A percentile compares a stretch with the other conserved stretches of the same genome.
Conservation (phyloP, 1,284 basidiomycete genomes). For the Fomitopsis schrenkii region DNA sequence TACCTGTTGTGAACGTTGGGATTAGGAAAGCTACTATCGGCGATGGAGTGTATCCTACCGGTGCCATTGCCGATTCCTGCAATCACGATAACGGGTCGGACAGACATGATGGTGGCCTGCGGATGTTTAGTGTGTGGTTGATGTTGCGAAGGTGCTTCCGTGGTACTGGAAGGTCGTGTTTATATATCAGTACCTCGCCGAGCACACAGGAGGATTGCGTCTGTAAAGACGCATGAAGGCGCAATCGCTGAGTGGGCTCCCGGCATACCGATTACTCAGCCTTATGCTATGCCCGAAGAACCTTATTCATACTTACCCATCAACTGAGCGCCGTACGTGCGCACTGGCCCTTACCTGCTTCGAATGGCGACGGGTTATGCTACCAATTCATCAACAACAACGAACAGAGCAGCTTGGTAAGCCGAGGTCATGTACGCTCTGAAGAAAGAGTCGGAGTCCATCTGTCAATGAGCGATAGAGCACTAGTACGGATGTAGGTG, state of each 20-base stretch:
- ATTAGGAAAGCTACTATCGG: neutral
- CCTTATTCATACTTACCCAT: neutral
- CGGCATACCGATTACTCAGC: neutral
- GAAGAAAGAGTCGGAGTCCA: neutral
- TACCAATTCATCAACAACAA: neutral
- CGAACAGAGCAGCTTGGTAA: neutral
- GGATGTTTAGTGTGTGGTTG: neutral
- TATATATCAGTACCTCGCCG: neutral
- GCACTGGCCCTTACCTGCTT: neutral
- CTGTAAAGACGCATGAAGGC: neutral
- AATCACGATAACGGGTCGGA: conserved; percentile 44
- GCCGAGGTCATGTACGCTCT: no score
- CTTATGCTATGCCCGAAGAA: neutral
- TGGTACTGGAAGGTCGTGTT: neutral
- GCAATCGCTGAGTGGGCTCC: neutral
- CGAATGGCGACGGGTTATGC: neutral
- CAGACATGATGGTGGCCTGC: conserved; percentile 26
- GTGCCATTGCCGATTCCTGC: conserved; percentile 49
- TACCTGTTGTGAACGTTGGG: conserved; percentile 33
- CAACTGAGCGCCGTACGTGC: neutral
- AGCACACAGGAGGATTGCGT: neutral
- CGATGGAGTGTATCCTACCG: conserved; percentile 22
- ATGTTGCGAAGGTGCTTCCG: neutral
- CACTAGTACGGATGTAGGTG: neutral
- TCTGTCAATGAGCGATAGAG: neutral